Evolutionary conservation across 495 filamentous ascomycete genomes (phyloP).

Genomic region (Amorphotheca resinae): DNA sequence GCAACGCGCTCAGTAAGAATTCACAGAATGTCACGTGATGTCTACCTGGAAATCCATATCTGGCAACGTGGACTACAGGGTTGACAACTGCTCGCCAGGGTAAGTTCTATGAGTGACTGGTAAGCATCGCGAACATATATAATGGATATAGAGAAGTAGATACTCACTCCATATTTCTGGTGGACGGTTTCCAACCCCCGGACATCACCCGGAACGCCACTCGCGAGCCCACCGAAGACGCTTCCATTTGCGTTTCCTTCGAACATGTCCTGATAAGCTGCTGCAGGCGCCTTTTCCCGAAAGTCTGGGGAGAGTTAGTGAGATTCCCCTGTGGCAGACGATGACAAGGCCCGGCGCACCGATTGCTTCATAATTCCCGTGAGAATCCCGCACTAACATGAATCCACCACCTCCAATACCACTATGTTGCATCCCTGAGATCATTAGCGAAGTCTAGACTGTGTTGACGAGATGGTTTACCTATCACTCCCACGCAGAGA

Average conservation of each 20-base stretch:
- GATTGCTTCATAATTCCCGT: conserved; percentile 58
- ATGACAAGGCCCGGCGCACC: no score
- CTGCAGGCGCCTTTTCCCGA: conserved; percentile 70
- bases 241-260: conserved; percentile 35
- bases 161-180: conserved; percentile 45
- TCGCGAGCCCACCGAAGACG: conserved; percentile 52
- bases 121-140: background rate
- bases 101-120: conserved; percentile 26
- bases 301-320: conserved; percentile 41
- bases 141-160: background rate
- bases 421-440: conserved; percentile 66
- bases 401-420: conserved; percentile 88
- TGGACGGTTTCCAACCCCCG: conserved; percentile 68
- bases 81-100: conserved; percentile 57
- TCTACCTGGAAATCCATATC: conserved; percentile 57
- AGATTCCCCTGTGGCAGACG: no score
- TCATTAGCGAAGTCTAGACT: background rate
- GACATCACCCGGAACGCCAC: conserved; percentile 74
- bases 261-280: conserved; percentile 73
- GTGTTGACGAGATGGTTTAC: conserved; percentile 22
- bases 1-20: no score
- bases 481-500: conserved; percentile 63
- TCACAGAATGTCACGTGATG: no score
- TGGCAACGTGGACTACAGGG: conserved; percentile 63
- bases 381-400: conserved; percentile 53